Conservation (phyloP, 768 basidiomycete species). For the Amanita pallidorosea region DNA sequence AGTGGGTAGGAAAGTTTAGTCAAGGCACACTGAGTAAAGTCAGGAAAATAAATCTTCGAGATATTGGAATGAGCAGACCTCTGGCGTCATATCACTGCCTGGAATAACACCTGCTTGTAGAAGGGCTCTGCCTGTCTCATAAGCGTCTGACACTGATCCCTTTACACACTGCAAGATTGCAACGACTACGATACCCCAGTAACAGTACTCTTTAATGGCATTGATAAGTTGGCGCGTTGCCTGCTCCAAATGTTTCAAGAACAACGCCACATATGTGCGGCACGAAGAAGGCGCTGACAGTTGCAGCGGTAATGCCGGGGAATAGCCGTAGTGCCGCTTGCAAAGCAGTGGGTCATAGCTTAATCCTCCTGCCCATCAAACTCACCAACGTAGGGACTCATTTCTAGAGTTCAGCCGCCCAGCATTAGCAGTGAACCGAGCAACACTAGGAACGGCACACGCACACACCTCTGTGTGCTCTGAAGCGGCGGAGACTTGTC, state of each 20-base stretch:
- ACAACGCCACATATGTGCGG: conserved; percentile 75
- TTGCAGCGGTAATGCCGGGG: conserved; percentile 72
- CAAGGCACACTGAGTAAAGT: conserved; percentile 65
- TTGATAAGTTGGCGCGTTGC: conserved; percentile 81
- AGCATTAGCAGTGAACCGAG: conserved; percentile 1
- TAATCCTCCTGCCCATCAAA: conserved; percentile 3
- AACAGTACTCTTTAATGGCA: conserved; percentile 73
- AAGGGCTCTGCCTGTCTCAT: conserved; percentile 68
- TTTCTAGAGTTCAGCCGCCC: conserved; percentile 29
- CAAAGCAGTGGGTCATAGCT: conserved; percentile 1
- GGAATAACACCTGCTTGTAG: conserved; percentile 68
- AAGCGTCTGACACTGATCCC: conserved; percentile 78
- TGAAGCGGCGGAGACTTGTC: conserved; percentile 67
- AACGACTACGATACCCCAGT: conserved; percentile 77
- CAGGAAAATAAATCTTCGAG: neutral
- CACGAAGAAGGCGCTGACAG: conserved; percentile 64
- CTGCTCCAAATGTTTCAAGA: conserved; percentile 86
- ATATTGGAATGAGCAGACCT: conserved; percentile 33
- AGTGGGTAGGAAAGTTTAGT: conserved; percentile 85
- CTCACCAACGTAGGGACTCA: conserved; percentile 76
- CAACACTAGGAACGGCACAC: neutral
- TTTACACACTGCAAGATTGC: conserved; percentile 87
- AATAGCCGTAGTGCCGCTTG: conserved; percentile 79
- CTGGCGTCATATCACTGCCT: conserved; percentile 93
- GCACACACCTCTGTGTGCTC: conserved; percentile 65